Evolutionary conservation across 2,329 filamentous ascomycete genomes (phyloP).

Genomic region (Colletotrichum spinosum): DNA sequence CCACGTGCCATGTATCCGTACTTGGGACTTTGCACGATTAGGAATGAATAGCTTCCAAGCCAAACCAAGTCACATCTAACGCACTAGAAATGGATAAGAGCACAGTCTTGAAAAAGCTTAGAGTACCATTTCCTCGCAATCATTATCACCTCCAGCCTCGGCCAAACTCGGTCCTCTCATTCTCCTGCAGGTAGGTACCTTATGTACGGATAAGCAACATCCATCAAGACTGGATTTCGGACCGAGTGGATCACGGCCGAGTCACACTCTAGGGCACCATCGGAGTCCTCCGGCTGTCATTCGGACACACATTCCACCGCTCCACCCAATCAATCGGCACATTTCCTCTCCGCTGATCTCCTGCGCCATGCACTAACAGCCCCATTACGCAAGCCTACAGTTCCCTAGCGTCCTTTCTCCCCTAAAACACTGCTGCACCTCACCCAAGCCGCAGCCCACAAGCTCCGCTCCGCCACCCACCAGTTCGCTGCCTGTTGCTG

Average conservation of each 20-base stretch:
- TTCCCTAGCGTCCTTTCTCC: not conserved
- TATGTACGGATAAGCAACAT: not conserved
- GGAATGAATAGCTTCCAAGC: no score
- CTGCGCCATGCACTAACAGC: not conserved
- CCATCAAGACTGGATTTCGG: no score
- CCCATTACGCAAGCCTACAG: slow-evolving; percentile 32
- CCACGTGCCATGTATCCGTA: no score
- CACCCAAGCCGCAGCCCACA: not conserved
- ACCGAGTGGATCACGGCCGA: not conserved
- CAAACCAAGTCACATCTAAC: no score
- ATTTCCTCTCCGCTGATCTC: not conserved
- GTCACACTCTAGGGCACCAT: not conserved
- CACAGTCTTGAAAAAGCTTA: no score
- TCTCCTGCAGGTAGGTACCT: not conserved
- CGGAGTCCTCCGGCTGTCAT: not conserved
- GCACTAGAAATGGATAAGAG: no score
- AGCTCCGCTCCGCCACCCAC: slow-evolving; percentile 30
- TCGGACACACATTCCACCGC: slow-evolving; percentile 23
- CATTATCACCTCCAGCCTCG: no score
- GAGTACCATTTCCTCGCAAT: no score
- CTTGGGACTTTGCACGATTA: no score
- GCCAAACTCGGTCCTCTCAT: no score
- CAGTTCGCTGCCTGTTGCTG: slow-evolving; percentile 16
- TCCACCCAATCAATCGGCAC: not conserved
- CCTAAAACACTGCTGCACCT: not conserved